These are phyloP conservation scores for Tolypocladium nubicola DNA, from an alignment of 2,329 filamentous ascomycete genomes.

Conservation along the genomic window DNA sequence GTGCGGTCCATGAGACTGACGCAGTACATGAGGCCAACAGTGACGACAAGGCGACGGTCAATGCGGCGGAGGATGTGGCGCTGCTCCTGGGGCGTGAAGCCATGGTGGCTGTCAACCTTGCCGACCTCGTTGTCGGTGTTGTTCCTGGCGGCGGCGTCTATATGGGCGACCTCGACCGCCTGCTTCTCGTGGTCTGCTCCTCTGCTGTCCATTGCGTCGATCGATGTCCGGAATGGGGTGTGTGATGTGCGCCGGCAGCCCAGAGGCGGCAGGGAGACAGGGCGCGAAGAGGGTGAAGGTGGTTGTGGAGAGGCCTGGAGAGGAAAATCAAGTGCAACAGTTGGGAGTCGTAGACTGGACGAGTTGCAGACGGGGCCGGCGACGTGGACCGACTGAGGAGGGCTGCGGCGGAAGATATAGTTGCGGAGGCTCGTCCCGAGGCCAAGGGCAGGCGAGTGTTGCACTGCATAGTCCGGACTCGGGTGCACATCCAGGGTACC, in stretches of 20 bases:
- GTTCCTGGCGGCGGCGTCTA: slow-evolving; percentile 10
- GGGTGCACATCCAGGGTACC: background rate
- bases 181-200: slow-evolving; percentile 12
- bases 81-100: slow-evolving; percentile 51
- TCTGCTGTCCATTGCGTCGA: slow-evolving; percentile 11
- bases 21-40: slow-evolving; percentile 59
- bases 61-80: slow-evolving; percentile 57
- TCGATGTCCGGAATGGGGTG: background rate
- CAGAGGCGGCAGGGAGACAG: background rate
- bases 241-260: background rate
- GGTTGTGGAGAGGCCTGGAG: background rate
- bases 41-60: slow-evolving; percentile 54
- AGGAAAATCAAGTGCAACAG: background rate
- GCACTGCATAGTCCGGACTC: background rate
- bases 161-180: slow-evolving; percentile 12
- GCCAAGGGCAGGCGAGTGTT: background rate
- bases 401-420: background rate
- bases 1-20: slow-evolving; percentile 70
- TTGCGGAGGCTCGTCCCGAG: background rate
- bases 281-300: background rate
- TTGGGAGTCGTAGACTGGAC: background rate
- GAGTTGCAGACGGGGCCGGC: background rate
- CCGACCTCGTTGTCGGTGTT: slow-evolving; percentile 16
- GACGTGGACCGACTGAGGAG: background rate
- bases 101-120: slow-evolving; percentile 26